Evolutionary conservation across 1,139 yeast genomes (phyloP).

Genomic region (Geotrichum macrosporum): DNA sequence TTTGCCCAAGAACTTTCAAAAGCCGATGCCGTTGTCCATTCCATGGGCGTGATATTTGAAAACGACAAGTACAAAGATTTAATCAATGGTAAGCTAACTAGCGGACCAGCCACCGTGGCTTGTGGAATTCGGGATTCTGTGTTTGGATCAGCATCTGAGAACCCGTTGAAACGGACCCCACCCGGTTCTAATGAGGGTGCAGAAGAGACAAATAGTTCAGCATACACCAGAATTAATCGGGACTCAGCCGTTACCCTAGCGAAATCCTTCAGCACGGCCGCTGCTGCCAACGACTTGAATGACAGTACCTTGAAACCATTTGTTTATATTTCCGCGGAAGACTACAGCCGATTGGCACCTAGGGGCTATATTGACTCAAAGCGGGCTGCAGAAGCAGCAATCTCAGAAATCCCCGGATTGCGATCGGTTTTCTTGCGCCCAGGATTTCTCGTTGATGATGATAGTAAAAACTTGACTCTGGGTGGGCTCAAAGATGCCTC

Average conservation of each 20-base stretch:
- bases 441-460: conserved; percentile 70
- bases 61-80: conserved; percentile 60
- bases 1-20: conserved; percentile 48
- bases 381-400: conserved; percentile 66
- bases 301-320: conserved; percentile 40
- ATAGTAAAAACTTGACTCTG: conserved; percentile 23
- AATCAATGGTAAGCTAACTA: conserved; percentile 24
- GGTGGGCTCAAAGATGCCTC: conserved; percentile 12
- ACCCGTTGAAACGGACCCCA: conserved; percentile 16
- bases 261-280: conserved; percentile 43
- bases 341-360: conserved; percentile 60
- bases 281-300: neutral
- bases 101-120: neutral
- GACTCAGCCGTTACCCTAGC: conserved; percentile 68
- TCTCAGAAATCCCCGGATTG: conserved; percentile 41
- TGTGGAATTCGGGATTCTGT: conserved; percentile 2
- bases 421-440: conserved; percentile 70
- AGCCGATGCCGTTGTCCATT: conserved; percentile 71
- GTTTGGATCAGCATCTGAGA: conserved; percentile 1
- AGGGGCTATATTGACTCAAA: conserved; percentile 68
- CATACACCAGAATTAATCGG: conserved; percentile 62
- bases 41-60: conserved; percentile 70
- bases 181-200: conserved; percentile 23
- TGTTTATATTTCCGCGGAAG: conserved; percentile 79
- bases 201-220: conserved; percentile 35